A percentile compares a stretch with the other conserved stretches of the same genome.
Conservation (phyloP, 805 yeast genomes). For the Scheffersomyces ergatensis region DNA sequence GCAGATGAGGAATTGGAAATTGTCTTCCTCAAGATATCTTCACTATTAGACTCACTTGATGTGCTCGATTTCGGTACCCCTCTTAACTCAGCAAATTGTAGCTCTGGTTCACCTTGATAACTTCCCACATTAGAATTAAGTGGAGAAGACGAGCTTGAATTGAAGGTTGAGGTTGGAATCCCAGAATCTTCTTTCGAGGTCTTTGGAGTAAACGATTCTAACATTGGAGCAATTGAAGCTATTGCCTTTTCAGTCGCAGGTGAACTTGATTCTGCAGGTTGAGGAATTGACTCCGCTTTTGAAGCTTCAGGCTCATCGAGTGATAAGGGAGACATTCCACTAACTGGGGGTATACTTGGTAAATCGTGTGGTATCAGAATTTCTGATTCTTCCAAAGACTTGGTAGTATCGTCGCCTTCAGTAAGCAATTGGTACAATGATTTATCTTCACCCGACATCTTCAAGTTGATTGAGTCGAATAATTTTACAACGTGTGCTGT, state of each 20-base stretch:
- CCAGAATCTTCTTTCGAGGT: slow-evolving; percentile 37
- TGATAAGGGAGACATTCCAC: slow-evolving; percentile 28
- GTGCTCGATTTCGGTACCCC: slow-evolving; percentile 5
- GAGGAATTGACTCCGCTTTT: background rate
- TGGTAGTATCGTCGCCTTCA: background rate
- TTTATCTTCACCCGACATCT: slow-evolving; percentile 1
- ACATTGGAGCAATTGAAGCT: slow-evolving; percentile 77
- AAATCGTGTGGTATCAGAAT: too few relatives aligned
- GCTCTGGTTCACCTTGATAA: background rate
- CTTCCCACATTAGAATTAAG: background rate
- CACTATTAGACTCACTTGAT: slow-evolving; percentile 8
- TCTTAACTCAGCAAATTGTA: background rate
- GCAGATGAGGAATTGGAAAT: slow-evolving; percentile 33
- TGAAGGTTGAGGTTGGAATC: slow-evolving; percentile 3
- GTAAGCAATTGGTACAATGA: slow-evolving; percentile 1
- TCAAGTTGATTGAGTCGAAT: too few relatives aligned
- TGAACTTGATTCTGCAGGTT: slow-evolving; percentile 6
- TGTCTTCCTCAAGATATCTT: slow-evolving; percentile 18
- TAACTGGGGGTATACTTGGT: background rate
- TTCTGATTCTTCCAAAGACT: background rate
- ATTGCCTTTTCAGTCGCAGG: slow-evolving; percentile 55
- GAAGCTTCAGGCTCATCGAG: slow-evolving; percentile 14
- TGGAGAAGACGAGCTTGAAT: slow-evolving; percentile 11
- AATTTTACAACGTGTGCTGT: too few relatives aligned
- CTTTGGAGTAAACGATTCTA: slow-evolving; percentile 72